These are phyloP conservation scores for Gloeophyllum trabeum DNA, from an alignment of 768 basidiomycete species.

Conservation along the genomic window DNA sequence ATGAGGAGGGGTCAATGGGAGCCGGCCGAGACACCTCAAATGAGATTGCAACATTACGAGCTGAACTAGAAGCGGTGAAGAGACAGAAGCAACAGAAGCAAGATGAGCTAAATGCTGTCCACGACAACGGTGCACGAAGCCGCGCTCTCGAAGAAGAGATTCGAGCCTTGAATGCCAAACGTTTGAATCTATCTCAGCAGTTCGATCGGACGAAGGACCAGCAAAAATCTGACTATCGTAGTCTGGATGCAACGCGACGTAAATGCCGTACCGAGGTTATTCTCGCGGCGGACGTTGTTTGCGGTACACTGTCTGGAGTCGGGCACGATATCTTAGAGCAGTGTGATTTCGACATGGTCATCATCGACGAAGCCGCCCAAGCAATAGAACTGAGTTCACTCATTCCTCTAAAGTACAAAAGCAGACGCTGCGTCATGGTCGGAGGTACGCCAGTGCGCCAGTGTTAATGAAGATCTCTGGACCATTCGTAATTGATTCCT, in stretches of 20 bases:
- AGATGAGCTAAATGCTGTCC: slow-evolving; percentile 42
- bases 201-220: slow-evolving; percentile 76
- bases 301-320: slow-evolving; percentile 85
- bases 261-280: slow-evolving; percentile 68
- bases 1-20: slow-evolving; percentile 25
- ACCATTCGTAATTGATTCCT: neutral
- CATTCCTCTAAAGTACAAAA: slow-evolving; percentile 87
- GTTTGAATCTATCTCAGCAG: slow-evolving; percentile 52
- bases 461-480: neutral
- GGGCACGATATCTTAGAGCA: slow-evolving; percentile 80
- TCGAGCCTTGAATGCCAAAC: slow-evolving; percentile 47
- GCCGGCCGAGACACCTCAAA: slow-evolving; percentile 39
- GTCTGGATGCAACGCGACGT: slow-evolving; percentile 73
- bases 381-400: slow-evolving; percentile 90
- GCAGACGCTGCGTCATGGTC: slow-evolving; percentile 81
- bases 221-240: slow-evolving; percentile 68
- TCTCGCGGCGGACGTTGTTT: slow-evolving; percentile 85
- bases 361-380: slow-evolving; percentile 98
- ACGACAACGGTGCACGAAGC: slow-evolving; percentile 44
- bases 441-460: slow-evolving; percentile 41
- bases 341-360: slow-evolving; percentile 87
- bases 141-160: slow-evolving; percentile 63
- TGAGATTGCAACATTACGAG: slow-evolving; percentile 46
- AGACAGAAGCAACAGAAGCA: slow-evolving; percentile 43
- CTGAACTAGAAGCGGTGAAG: slow-evolving; percentile 64